Evolutionary conservation across 257 asterid genomes (phyloP), one percentile per base, ranked within the genome.

Genomic region (Jaltomata sinuosa): DNA sequence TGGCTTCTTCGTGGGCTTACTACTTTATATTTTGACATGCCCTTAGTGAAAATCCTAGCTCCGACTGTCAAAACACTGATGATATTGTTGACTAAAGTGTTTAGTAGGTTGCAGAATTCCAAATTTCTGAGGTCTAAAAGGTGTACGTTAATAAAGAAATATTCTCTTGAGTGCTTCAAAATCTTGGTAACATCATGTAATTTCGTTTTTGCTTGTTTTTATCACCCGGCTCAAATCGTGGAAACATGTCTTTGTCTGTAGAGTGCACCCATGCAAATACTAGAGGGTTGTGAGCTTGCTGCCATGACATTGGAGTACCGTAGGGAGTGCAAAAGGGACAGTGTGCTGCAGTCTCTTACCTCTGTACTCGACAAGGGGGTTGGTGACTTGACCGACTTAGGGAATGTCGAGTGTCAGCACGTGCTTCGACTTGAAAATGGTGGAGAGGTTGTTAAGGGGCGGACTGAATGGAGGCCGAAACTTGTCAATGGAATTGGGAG

Each of bases 271-370:
- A 83, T 87, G 22, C 89, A 92, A 18, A 84, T 97, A 62, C 53
- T 97, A 90, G 99, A 95, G 92, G 92, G 91, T 65, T 97, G 94
- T 8, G 99, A 97, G 91, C 94, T 97, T 16, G 92, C 91, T 38
- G 91, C 95, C 38, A 87, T 95, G 95, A 95, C 97, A 19, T 84
- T 97, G 40, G 99, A 97, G 88, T 97, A 95, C 84, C 87, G 98
- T 84, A 94, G 99, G 92, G 99, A 97, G 86, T 97, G 99, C 89
- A 90, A 89, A 92, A 97, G 92, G 93, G 99, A 97, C 97, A 93
- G 97, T 34, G 93, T 94, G 84, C 90, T 97, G 87, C 94, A 97
- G 90, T 97, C 99, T 85, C 97, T 95, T 42, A 91, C 97, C 31
- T 92, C 97, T 25, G 91, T 97, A 55, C 79, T 89, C 64, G 90